Evolutionary conservation across 805 yeast genomes (phyloP).

Genomic region (Debaryomyces prosopidis): DNA sequence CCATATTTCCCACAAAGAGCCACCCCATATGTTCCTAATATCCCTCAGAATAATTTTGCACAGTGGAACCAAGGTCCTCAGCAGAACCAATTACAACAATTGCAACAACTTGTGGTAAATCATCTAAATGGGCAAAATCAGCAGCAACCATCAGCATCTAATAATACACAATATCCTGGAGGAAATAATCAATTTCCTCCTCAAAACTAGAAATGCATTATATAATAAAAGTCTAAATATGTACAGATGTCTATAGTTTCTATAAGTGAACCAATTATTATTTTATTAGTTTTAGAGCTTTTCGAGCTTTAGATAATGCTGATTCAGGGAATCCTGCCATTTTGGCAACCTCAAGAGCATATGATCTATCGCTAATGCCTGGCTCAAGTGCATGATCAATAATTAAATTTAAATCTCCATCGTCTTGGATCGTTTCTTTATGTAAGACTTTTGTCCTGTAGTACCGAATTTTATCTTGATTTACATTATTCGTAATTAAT

Average conservation of each 20-base stretch:
- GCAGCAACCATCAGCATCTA: conserved; percentile 5
- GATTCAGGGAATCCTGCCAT: conserved; percentile 74
- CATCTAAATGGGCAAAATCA: conserved; percentile 19
- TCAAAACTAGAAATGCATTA: neutral
- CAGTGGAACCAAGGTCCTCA: conserved; percentile 3
- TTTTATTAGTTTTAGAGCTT: conserved; percentile 15
- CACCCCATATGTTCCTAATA: neutral
- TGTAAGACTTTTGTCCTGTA: conserved; percentile 31
- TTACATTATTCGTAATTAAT: conserved; percentile 27
- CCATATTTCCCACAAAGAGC: conserved; percentile 4
- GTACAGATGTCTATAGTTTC: conserved; percentile 2
- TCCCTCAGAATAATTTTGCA: neutral
- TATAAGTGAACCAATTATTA: neutral
- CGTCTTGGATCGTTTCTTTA: conserved; percentile 5
- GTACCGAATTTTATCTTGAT: conserved; percentile 26
- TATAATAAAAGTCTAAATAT: neutral
- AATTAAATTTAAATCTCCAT: conserved; percentile 23
- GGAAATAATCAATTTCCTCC: neutral
- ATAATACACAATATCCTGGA: conserved; percentile 1
- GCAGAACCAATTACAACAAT: conserved; percentile 11
- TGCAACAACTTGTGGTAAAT: conserved; percentile 18
- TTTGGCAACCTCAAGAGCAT: conserved; percentile 74
- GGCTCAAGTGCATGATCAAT: conserved; percentile 58
- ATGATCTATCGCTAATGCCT: conserved; percentile 75
- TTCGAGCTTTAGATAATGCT: conserved; percentile 55